Evolutionary conservation across 202 grass and related monocot species (phyloP), one percentile per base, ranked within the genome.

Genomic region (Eragrostis tef): DNA sequence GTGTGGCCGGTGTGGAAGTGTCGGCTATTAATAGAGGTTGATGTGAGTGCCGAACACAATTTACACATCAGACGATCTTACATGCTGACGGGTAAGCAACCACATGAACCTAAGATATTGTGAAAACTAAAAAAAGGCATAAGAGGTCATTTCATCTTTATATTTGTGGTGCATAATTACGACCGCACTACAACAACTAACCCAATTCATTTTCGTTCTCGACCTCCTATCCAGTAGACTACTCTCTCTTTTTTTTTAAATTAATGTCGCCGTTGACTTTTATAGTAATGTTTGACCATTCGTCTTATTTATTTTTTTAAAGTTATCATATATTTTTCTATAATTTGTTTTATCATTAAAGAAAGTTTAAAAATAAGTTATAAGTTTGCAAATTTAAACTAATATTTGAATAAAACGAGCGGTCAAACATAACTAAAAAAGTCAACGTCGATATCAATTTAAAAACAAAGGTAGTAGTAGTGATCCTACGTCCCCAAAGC

Each of bases 11-110:
- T 62, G 76, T 48, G 24, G 6, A 21, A 20, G 19, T 50, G 29
- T 34, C 53, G 64, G 63, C 69, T 86, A 73, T 17, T 78, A 86
- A 89, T 86, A 72, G 66, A 86, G 78, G 72, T 25, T 58, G 58
- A 59, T 71, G 65, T 70, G 71, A 67, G 58, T 59, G 79, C 49
- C 27, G 72, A 71, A 19, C 59, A 79, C 80, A 63, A 79, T 21
- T 61, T 26, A 42, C 52, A 36, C 75, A 26, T 82, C 70, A 67
- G 6, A 59, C 15, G 52, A 57, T 24, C 59, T 26, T 27, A 27
- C 27, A 26, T 26, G 46, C 41, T 24, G 60, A 71, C 26, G 42
- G 16, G 43, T 17, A 67, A 75, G 34, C 71, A 62, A 77, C 47
- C 53, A 44, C 14, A 62, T 3, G 63, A 78, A 43, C 46, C 41